phyloP scores from a whole-genome alignment of 2,329 filamentous ascomycete species.

The Microdochium paspali region DNA sequence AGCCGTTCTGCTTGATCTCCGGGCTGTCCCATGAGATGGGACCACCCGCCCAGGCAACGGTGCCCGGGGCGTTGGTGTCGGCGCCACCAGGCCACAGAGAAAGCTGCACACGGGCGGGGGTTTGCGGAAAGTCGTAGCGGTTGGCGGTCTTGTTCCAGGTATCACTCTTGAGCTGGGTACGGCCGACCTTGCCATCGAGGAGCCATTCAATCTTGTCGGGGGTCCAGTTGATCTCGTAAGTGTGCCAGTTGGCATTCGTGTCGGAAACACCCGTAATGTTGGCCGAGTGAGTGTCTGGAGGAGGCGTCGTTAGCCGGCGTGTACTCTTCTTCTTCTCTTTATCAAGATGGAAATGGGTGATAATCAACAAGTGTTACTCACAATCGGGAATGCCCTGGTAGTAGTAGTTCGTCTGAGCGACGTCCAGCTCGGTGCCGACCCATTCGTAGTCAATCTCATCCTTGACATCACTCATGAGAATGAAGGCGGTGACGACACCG shows the following conservation, averaged over 20 bases:
- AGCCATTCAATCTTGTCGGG: conserved; percentile 80
- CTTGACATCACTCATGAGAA: conserved; percentile 89
- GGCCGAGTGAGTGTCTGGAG: conserved; percentile 63
- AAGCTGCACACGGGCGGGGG: conserved; percentile 80
- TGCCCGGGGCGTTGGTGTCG: conserved; percentile 69
- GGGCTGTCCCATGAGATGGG: conserved; percentile 74
- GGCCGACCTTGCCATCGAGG: conserved; percentile 70
- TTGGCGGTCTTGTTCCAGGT: conserved; percentile 82
- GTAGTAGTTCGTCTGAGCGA: conserved; percentile 92
- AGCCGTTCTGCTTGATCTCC: conserved; percentile 75
- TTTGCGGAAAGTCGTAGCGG: conserved; percentile 83
- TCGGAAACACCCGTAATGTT: conserved; percentile 58
- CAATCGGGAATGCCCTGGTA: conserved; percentile 85
- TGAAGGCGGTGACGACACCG: conserved; percentile 96
- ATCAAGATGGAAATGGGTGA: too few species aligned
- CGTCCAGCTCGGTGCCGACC: conserved; percentile 67
- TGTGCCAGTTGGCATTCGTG: conserved; percentile 72
- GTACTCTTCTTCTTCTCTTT: too few species aligned
- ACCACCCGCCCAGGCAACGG: conserved; percentile 86
- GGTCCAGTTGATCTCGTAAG: conserved; percentile 89
- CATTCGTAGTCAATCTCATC: conserved; percentile 98
- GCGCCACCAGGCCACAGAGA: conserved; percentile 94
- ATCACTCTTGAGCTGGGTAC: conserved; percentile 63
- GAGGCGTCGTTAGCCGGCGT: too few species aligned
- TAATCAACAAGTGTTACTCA: too few species aligned